phyloP scores from a whole-genome alignment of 768 basidiomycete species.

The Russula sp. region DNA sequence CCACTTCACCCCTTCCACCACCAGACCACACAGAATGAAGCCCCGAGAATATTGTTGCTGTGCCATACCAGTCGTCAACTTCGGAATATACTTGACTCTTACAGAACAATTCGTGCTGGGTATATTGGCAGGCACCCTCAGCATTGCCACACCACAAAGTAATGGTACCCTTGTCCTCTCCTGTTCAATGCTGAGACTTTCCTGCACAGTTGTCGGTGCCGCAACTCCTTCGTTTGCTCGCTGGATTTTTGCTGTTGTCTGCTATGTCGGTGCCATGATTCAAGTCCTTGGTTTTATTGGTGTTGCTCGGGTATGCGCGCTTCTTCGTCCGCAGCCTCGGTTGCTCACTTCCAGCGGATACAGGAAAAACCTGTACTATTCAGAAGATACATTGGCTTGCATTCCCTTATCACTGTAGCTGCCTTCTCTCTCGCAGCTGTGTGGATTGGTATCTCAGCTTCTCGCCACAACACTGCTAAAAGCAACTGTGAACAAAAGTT shows the following conservation, averaged over 20 bases:
- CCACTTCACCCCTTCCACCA: slow-evolving; percentile 7
- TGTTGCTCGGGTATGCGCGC: slow-evolving; percentile 56
- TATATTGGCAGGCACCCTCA: slow-evolving; percentile 61
- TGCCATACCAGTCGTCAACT: slow-evolving; percentile 85
- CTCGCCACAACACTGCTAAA: slow-evolving; percentile 66
- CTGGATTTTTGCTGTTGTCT: slow-evolving; percentile 65
- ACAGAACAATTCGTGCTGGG: slow-evolving; percentile 67
- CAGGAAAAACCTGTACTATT: slow-evolving; percentile 64
- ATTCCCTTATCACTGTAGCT: slow-evolving; percentile 44
- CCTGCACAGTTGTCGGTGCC: slow-evolving; percentile 69
- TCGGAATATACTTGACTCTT: slow-evolving; percentile 79
- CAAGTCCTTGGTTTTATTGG: slow-evolving; percentile 85
- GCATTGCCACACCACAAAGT: slow-evolving; percentile 77
- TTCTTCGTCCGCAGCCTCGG: not conserved
- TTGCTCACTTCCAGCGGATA: not conserved
- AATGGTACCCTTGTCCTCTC: slow-evolving; percentile 27
- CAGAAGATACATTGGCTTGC: slow-evolving; percentile 61
- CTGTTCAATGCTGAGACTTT: not conserved
- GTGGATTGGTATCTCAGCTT: slow-evolving; percentile 76
- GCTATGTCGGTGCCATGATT: slow-evolving; percentile 64
- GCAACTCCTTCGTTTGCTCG: slow-evolving; percentile 71
- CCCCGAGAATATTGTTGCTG: slow-evolving; percentile 87
- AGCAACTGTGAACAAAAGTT: slow-evolving; percentile 53
- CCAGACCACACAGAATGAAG: slow-evolving; percentile 41
- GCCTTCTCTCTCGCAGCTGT: slow-evolving; percentile 73